Evolutionary conservation across 208 protist genomes (phyloP), one percentile per base, ranked within the genome.

Genomic region (Trypanosoma brucei): DNA sequence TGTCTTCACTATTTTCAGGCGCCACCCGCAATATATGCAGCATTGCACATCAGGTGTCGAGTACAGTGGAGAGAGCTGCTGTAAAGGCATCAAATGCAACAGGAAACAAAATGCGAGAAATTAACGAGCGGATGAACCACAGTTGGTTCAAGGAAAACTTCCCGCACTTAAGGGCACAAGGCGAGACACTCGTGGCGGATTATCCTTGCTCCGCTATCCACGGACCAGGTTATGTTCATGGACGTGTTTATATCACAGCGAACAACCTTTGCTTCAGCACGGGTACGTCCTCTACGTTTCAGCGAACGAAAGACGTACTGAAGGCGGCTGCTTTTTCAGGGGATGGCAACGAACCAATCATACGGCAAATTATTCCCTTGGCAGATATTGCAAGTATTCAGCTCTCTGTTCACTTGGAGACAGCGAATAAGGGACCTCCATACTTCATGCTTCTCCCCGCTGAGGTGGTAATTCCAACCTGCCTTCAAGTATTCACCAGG

Each of bases 391-490:
- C 80, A 35, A 85, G 74, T 39, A 70, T 95, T 40, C 76, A 78
- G 62, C 79, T 67, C 22, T 84, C 77, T 31, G 73, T 93, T 4
- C 67, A 65, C 31, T 81, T 93, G 34, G 61, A 77, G 22, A 93
- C 83, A 3, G 55, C 88, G 7, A 64, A 76, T 35, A 31, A 67
- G 30, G 45, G 63, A 40, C 58, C 75, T 1, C 84, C 86, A 11
- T 93, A 79, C 72, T 91, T 95, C 62, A 40, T 93, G 34, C 65
- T 62, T 2, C 40, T 92, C 22, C 89, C 89, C 13, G 73, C 75
- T 6, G 44, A 70, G 13, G 52, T 78, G n/a, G 86, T 95, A 31
- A 49, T 84, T n/a, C 56, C 84, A 2, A 81, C 69, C 34, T 74
- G 79, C 31, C 68, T 95, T 59, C 86, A 95, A 71, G 50, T 93